Percentiles rank a stretch among this genome's conserved stretches.
phyloP scores from a whole-genome alignment of 768 basidiomycete genomes.

The Hygrocybe punicea region DNA sequence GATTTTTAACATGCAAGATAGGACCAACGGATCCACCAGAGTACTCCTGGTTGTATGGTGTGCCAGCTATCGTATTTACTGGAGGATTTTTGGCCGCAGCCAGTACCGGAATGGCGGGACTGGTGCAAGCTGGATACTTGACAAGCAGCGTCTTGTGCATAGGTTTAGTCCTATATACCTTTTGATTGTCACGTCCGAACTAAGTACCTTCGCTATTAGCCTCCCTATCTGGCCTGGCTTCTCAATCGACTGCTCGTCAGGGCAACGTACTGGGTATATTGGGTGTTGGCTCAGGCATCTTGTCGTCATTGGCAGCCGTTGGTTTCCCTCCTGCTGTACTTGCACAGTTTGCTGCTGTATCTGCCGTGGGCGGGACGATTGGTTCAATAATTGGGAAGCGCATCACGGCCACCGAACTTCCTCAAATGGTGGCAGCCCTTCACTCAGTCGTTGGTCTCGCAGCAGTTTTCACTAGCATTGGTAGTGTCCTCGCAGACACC shows the following conservation, averaged over 20 bases:
- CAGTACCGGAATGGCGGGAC: conserved; percentile 78
- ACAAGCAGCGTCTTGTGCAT: conserved; percentile 86
- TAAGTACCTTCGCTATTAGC: conserved; percentile 37
- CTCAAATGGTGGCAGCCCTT: conserved; percentile 68
- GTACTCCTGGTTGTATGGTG: conserved; percentile 76
- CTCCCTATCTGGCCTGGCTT: conserved; percentile 74
- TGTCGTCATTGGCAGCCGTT: conserved; percentile 77
- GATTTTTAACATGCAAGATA: conserved; percentile 22
- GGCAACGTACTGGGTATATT: conserved; percentile 88
- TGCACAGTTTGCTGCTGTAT: conserved; percentile 73
- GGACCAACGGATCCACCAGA: conserved; percentile 84
- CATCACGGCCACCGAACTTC: conserved; percentile 83
- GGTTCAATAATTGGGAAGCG: conserved; percentile 76
- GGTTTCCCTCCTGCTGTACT: conserved; percentile 75
- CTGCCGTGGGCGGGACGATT: conserved; percentile 66
- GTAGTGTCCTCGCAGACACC: conserved; percentile 69
- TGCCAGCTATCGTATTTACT: conserved; percentile 78
- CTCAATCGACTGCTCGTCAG: conserved; percentile 78
- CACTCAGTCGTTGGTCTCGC: conserved; percentile 90
- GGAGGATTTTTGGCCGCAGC: conserved; percentile 81
- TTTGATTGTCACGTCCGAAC: neutral
- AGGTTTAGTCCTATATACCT: conserved; percentile 39
- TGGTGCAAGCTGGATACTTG: conserved; percentile 85
- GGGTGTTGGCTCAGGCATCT: conserved; percentile 77
- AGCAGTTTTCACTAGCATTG: conserved; percentile 83